Evolutionary conservation across 331 rosid genomes (phyloP).

Genomic region (Cucumis variabilis): DNA sequence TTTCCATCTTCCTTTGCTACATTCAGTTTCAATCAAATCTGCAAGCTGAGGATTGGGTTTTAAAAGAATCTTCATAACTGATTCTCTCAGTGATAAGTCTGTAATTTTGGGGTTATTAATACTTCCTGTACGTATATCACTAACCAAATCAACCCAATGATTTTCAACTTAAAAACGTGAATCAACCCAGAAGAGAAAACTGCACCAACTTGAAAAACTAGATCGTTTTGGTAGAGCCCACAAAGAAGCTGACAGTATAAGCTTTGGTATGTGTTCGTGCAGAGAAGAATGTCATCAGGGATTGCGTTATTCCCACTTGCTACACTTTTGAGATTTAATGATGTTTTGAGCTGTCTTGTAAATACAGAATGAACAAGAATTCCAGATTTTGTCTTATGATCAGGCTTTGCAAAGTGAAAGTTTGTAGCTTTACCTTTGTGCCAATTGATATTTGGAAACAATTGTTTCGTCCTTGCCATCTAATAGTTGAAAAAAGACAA

Average conservation of each 20-base stretch:
- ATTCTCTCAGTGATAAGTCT: constrained; percentile 44
- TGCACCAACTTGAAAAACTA: neutral
- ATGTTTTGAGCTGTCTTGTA: neutral
- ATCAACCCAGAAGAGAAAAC: neutral
- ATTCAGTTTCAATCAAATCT: constrained; percentile 50
- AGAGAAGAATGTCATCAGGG: neutral
- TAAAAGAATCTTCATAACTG: constrained; percentile 46
- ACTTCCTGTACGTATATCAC: constrained; percentile 49
- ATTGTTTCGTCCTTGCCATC: constrained; percentile 63
- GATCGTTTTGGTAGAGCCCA: neutral
- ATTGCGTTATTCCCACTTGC: neutral
- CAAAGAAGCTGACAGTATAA: neutral
- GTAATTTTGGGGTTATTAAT: constrained; percentile 34
- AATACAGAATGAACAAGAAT: neutral
- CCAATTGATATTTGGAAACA: constrained; percentile 42
- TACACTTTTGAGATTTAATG: neutral
- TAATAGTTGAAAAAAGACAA: constrained; percentile 49
- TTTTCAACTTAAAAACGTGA: constrained; percentile 43
- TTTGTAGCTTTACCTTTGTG: constrained; percentile 63
- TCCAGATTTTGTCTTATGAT: constrained; percentile 44
- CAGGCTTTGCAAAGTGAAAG: constrained; percentile 53
- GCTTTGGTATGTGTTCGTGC: neutral
- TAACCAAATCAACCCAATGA: constrained; percentile 50
- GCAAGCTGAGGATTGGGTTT: constrained; percentile 58
- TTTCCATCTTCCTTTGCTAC: constrained; percentile 34